Base-by-base conservation (phyloP, 2,329 filamentous ascomycete genomes). In the Ascochyta lentis region DNA sequence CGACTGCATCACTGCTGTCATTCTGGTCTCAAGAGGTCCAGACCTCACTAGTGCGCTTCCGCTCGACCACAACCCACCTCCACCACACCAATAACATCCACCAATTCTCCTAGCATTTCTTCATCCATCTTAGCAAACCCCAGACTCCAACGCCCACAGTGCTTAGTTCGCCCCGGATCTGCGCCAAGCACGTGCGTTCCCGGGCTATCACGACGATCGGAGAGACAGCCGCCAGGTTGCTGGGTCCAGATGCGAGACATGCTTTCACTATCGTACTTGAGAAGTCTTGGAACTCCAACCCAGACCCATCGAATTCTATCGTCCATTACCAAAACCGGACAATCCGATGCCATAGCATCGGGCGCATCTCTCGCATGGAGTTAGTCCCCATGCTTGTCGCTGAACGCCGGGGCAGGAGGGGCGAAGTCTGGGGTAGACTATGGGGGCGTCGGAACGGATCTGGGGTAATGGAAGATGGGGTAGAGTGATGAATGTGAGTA, bases 291-390 rank as follows among this genome's bases (percentile, higher is more conserved):
- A 39, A 34, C 33, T 19, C 38, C 38, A 47, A 27, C 42, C 47
- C 31, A 51, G 41, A 33, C 31, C 41, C 47, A 43, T 56, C 47
- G 31, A 38, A 27, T 31, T 47, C 38, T 39, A 39, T 56, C 33
- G 38, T 51, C 10, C 33, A 51, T 38, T 39, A n/a, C 53, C 48
- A 37, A 46, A 37, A 33, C 8, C 24, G 47, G 53, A 33, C 6
- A 39, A 51, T 31, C 47, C 53, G 38, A 50, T 56, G 45, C 53
- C 47, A 51, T 56, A 56, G 53, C 47, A 51, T 42, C 53, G 53
- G 53, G 42, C 47, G 31, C 26, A 31, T 19, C 24, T 12, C 43
- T 38, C 23, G 19, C 31, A 47, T 47, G 43, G n/a, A 41, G 35
- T 44, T 56, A 56, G 53, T 15, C 33, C 9, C 23, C 38, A 37